Conservation (phyloP, 352 stramenopile species). For the Aphanomyces stellatus region DNA sequence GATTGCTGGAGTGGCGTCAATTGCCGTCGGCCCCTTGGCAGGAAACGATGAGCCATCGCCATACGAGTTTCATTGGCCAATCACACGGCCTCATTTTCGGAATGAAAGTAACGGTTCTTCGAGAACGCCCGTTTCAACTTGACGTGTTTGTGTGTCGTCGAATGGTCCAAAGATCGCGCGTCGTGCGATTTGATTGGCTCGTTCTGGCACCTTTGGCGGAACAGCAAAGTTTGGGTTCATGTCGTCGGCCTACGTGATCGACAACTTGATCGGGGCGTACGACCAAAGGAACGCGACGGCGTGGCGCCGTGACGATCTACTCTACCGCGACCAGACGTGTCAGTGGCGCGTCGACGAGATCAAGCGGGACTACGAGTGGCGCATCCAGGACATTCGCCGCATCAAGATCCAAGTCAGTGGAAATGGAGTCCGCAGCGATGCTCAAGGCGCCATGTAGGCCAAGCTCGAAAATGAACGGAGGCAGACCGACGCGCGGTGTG, state of each 20-base stretch:
- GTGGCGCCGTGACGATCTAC: conserved; percentile 69
- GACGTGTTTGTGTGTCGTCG: too few species aligned
- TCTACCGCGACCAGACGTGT: conserved; percentile 65
- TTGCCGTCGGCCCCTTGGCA: too few species aligned
- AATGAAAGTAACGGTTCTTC: too few species aligned
- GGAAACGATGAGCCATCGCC: too few species aligned
- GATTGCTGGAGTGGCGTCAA: too few species aligned
- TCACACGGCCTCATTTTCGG: too few species aligned
- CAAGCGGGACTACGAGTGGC: conserved; percentile 54
- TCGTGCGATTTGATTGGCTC: too few species aligned
- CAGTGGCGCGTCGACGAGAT: conserved; percentile 75
- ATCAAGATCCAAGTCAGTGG: conserved; percentile 3
- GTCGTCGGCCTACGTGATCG: conserved; percentile 44
- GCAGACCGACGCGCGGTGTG: conserved; percentile 53
- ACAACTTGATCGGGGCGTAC: conserved; percentile 76
- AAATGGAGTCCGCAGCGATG: background rate
- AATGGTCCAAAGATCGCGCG: too few species aligned
- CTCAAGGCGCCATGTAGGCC: conserved; percentile 26
- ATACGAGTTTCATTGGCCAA: too few species aligned
- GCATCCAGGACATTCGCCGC: conserved; percentile 40
- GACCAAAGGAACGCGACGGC: conserved; percentile 79
- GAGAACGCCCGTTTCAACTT: too few species aligned
- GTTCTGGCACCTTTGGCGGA: too few species aligned
- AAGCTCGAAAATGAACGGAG: conserved; percentile 78
- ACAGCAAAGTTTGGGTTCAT: too few species aligned